A percentile compares a stretch with the other conserved stretches of the same genome.
These are phyloP conservation scores for Suillus weaverae DNA, from an alignment of 768 basidiomycete genomes.

Conservation along the genomic window DNA sequence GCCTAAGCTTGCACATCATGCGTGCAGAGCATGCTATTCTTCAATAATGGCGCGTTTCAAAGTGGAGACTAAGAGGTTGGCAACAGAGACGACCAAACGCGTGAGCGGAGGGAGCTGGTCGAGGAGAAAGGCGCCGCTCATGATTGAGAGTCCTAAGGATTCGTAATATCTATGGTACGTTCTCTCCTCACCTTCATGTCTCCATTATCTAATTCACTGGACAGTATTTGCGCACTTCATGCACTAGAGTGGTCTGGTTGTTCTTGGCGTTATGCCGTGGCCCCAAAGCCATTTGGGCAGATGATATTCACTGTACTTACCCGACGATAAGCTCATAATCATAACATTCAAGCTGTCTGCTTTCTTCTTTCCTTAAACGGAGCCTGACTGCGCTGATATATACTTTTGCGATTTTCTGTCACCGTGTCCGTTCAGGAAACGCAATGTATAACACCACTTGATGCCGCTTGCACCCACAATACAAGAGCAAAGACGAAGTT, in stretches of 20 bases:
- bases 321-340: constrained; percentile 2
- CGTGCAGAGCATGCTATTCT: constrained; percentile 78
- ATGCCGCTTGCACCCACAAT: not conserved
- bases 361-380: not conserved
- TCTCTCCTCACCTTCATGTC: not conserved
- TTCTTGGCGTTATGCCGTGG: not conserved
- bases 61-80: constrained; percentile 16
- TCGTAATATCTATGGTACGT: not conserved
- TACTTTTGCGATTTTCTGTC: not conserved
- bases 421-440: not conserved
- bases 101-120: constrained; percentile 9
- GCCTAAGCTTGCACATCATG: constrained; percentile 85
- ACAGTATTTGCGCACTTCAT: not conserved
- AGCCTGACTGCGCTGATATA: not conserved
- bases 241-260: not conserved
- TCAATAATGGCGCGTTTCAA: constrained; percentile 27
- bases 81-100: constrained; percentile 2
- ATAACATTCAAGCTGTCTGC: not conserved
- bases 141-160: constrained; percentile 5
- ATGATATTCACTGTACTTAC: constrained; percentile 2
- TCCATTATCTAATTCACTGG: not conserved
- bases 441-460: not conserved
- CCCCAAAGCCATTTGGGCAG: not conserved
- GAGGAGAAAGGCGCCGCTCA: not conserved
- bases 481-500: not conserved